phyloP scores from a whole-genome alignment of 1,284 basidiomycete species.

The Ceratobasidium sp. region DNA sequence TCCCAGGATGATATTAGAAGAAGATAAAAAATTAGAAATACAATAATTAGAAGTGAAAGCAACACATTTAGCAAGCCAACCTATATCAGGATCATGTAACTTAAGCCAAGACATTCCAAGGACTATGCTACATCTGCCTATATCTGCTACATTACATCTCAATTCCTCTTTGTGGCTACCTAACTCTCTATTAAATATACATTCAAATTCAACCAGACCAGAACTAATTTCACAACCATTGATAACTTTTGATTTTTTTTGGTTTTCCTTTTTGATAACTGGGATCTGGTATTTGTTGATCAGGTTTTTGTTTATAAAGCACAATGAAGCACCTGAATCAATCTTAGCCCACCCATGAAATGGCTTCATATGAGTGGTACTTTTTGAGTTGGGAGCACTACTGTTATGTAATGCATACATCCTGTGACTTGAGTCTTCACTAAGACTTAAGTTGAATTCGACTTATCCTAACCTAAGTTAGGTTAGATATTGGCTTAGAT shows the following conservation, averaged over 20 bases:
- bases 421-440: too few relatives aligned
- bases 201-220: not conserved
- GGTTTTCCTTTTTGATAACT: not conserved
- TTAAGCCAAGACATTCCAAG: conserved; percentile 50
- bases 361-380: not conserved
- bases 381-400: not conserved
- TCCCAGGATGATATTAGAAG: conserved; percentile 8
- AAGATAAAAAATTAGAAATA: not conserved
- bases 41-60: conserved; percentile 9
- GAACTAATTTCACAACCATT: not conserved
- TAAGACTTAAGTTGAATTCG: too few relatives aligned
- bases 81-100: conserved; percentile 46
- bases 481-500: too few relatives aligned
- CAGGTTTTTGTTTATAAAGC: conserved; percentile 23
- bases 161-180: conserved; percentile 7
- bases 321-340: not conserved
- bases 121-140: conserved; percentile 36
- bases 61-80: conserved; percentile 37
- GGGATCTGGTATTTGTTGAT: not conserved
- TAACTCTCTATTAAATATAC: not conserved
- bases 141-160: conserved; percentile 22
- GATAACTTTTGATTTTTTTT: conserved; percentile 13
- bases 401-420: too few relatives aligned
- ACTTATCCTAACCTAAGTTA: too few relatives aligned
- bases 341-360: conserved; percentile 5